Conservation (phyloP, 345 rosid species). For the Acer campestre region DNA sequence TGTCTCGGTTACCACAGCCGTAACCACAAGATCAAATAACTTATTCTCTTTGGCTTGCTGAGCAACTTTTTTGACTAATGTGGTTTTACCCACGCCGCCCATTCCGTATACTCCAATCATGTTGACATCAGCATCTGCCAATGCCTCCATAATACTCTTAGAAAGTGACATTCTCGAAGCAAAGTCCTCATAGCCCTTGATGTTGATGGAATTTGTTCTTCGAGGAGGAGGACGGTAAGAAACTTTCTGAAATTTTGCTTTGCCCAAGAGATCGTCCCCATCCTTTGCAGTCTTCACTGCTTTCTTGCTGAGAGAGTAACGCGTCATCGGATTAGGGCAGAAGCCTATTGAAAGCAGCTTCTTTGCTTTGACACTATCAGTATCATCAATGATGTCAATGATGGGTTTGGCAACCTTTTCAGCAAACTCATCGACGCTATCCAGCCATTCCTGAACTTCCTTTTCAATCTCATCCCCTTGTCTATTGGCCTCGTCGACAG, state of each 20-base stretch:
- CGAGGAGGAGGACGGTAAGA: not conserved
- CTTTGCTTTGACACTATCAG: not conserved
- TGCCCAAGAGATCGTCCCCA: not conserved
- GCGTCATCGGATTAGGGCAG: not conserved
- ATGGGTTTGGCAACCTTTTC: not conserved
- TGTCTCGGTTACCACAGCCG: not conserved
- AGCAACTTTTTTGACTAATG: conserved; percentile 7
- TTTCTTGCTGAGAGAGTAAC: not conserved
- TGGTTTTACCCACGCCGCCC: conserved; percentile 21
- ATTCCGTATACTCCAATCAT: conserved; percentile 17
- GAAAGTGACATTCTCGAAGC: not conserved
- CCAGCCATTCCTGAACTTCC: not conserved
- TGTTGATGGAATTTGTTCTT: no score
- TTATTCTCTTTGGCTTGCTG: not conserved
- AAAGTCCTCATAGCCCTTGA: not conserved
- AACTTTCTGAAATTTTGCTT: not conserved
- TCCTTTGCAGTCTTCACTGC: not conserved
- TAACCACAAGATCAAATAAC: not conserved
- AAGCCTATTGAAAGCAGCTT: not conserved
- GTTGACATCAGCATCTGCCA: not conserved
- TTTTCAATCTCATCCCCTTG: conserved; percentile 6
- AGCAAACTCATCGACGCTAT: no score
- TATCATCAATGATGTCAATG: no score
- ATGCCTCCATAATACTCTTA: not conserved
- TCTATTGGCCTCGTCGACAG: not conserved